Base-by-base conservation (phyloP, 192 early-diverging fungal species). In the Coemansia sp. region DNA sequence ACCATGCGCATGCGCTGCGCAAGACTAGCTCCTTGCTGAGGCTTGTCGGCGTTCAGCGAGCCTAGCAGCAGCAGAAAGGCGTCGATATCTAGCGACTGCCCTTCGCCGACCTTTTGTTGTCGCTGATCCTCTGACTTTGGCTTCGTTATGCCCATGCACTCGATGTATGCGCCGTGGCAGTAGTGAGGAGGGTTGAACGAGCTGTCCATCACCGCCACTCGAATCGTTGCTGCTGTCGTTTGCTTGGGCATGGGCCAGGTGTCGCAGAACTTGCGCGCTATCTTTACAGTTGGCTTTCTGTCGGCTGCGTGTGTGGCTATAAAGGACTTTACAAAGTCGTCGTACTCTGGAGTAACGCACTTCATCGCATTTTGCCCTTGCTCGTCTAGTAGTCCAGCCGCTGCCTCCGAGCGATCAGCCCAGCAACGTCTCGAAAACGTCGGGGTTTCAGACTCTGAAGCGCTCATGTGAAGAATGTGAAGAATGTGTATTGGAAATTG, bases 131-230 rank as follows among this genome's bases (percentile, higher is more conserved):
- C 37, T 3, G 52, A 56, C 30, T 8, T 32, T 22, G 70, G 68
- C 59, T 73, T 43, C 65, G 60, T 67, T 5, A 45, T 64, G 1
- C 67, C 75, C 68, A 82, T 32, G 52, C 74, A 73, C 69, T 78
- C 74, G 63, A 78, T 50, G 59, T 71, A 82, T 20, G 61, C 86
- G 22, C 50, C 67, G 61, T 70, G 76, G 38, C 53, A 93, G 70
- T 59, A 91, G 84, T 58, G 84, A 68, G 62, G 84, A 71, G 91
- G 91, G 55, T 93, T 93, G 74, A 93, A 93, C 7, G 90, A 90
- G 39, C 90, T 88, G 73, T 93, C 91, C 27, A 93, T 83, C 10
- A 91, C 82, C 3, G 74, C 87, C 22, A 87, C 67, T 32, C 71
- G 72, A 1, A 74, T 22, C 30, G 64, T 70, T 6, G 47, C 64